Base-by-base conservation (phyloP, 805 yeast species). In the Dipodascus albidus region DNA sequence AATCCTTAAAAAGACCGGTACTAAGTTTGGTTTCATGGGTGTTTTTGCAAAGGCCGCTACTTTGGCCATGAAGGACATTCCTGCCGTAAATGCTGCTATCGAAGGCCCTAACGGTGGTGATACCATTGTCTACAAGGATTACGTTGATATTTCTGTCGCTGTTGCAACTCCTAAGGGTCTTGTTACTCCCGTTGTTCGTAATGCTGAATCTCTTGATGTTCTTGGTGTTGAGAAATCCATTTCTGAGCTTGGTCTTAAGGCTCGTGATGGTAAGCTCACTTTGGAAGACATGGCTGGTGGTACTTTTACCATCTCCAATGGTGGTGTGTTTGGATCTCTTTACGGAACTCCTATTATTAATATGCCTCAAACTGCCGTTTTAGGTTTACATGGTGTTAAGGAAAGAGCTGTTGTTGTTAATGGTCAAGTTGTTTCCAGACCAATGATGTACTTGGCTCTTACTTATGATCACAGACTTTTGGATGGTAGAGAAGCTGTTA, bases 251-350 rank as follows among this genome's bases (percentile, higher is more conserved):
- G 93, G 97, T 73, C 76, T 75, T 67, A 91, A 88, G 76, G 99
- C 99, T 58, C 87, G 98, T 73, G 98, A 91, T 69, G 93, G 93
- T 67, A 90, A 93, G 75, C 80, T 93, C 67, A 87, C 97, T 53
- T 74, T 93, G 60, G 99, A 93, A 77, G 99, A 93, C 72, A 91
- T 93, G 98, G 80, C 96, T 57, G 99, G 99, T 71, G 99, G 99
- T 72, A 90, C 98, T 56, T 90, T 93, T 79, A 93, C 99, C 66
- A 93, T 93, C 65, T 93, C 98, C 53, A 93, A 93, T 76, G 99
- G 99, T 70, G 99, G 99, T 72, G 96, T 93, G 55, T 93, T 93
- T 66, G 99, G 99, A 59, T 93, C 98, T 23, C 77, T 93, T 61
- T 88, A 85, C 71, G 99, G 99, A 70, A 93, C 99, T 52, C 99